Conservation (phyloP, 768 basidiomycete species). For the Serendipita indica region DNA sequence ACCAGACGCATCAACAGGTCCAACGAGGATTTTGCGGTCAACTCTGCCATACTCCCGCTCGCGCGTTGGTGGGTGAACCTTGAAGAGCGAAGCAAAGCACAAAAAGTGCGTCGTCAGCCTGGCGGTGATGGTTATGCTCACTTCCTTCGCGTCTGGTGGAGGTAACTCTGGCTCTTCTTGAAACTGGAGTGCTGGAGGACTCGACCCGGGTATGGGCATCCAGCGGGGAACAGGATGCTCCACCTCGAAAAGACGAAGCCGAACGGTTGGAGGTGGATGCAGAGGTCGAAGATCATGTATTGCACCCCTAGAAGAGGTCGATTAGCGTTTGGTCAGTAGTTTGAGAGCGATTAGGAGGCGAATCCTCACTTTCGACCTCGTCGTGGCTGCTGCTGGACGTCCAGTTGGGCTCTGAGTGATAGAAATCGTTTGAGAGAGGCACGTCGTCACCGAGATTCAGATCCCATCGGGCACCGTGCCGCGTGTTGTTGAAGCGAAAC, state of each 20-base stretch:
- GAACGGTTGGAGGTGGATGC: conserved; percentile 3
- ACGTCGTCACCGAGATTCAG: too few relatives aligned
- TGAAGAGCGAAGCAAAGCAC: background rate
- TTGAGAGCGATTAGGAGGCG: too few relatives aligned
- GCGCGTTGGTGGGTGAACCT: conserved; percentile 1
- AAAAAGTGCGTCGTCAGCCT: background rate
- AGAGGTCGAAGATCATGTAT: conserved; percentile 5
- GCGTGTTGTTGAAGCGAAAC: too few relatives aligned
- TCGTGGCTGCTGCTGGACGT: conserved; percentile 6
- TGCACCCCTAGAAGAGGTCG: background rate
- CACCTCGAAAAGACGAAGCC: background rate
- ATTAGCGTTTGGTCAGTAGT: too few relatives aligned
- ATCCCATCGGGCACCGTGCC: too few relatives aligned
- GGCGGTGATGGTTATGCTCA: background rate
- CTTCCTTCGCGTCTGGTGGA: background rate
- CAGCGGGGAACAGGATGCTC: background rate
- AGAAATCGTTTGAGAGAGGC: background rate
- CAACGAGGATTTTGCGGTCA: background rate
- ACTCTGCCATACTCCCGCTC: conserved; percentile 2
- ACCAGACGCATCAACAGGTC: background rate
- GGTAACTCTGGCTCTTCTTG: background rate
- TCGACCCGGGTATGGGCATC: background rate
- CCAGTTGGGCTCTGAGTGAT: background rate
- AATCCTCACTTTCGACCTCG: conserved; percentile 7
- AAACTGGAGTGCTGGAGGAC: background rate